Conservation (phyloP, 2,329 filamentous ascomycete genomes). For the Monilinia fructigena region DNA sequence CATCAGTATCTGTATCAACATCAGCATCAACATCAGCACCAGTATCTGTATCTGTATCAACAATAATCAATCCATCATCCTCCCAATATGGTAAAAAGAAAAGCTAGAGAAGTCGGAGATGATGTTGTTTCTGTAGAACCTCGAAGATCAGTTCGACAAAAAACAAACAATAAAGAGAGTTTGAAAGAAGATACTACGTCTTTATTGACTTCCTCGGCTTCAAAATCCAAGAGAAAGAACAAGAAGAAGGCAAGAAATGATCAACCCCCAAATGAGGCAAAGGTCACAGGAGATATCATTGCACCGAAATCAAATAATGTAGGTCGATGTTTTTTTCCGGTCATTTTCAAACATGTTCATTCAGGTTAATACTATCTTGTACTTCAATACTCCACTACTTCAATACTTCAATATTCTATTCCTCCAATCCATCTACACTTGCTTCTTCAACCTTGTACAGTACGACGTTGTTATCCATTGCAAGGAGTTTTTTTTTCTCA, state of each 20-base stretch:
- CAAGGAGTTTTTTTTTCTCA: neutral
- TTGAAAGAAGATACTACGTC: conserved; percentile 24
- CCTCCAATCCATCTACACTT: too few relatives aligned
- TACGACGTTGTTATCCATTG: neutral
- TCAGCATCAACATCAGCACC: too few relatives aligned
- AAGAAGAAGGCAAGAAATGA: conserved; percentile 5
- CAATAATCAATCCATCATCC: neutral
- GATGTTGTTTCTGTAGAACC: conserved; percentile 23
- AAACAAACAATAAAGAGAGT: conserved; percentile 17
- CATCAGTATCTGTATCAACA: neutral
- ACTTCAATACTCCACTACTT: neutral
- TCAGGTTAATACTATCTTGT: too few relatives aligned
- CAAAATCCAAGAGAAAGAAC: conserved; percentile 18
- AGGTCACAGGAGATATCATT: conserved; percentile 4
- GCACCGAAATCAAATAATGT: conserved; percentile 5
- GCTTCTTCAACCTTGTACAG: too few relatives aligned
- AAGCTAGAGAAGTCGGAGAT: conserved; percentile 31
- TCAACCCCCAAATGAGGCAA: conserved; percentile 13
- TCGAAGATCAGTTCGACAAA: conserved; percentile 35
- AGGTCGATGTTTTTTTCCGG: conserved; percentile 4
- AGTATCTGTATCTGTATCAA: neutral
- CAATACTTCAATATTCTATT: too few relatives aligned
- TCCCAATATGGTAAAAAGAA: conserved; percentile 36
- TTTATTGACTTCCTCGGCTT: conserved; percentile 16
- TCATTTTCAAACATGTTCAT: neutral